Evolutionary conservation across 2,329 filamentous ascomycete species (phyloP).

Genomic region (Colletotrichum aenigma): DNA sequence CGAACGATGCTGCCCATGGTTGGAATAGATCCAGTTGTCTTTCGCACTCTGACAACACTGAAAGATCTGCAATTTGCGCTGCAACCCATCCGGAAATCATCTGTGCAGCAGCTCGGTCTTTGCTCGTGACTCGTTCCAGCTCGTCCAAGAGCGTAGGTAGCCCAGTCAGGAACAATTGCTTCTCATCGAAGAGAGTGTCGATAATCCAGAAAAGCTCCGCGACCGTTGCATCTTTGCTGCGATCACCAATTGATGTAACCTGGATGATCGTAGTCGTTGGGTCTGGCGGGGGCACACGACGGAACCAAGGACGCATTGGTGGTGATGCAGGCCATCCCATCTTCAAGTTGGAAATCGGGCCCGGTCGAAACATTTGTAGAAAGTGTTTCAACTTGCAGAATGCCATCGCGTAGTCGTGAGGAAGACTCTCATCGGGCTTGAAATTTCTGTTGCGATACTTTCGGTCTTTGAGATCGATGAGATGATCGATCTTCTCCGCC

Average conservation of each 20-base stretch:
- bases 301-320: constrained; percentile 38
- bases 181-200: constrained; percentile 39
- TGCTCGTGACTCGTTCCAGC: constrained; percentile 46
- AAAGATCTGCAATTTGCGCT: constrained; percentile 44
- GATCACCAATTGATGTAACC: constrained; percentile 10
- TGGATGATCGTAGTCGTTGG: constrained; percentile 25
- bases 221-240: constrained; percentile 22
- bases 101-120: constrained; percentile 35
- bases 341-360: not conserved
- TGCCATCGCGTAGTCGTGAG: constrained; percentile 17
- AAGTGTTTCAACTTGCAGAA: not conserved
- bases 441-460: not conserved
- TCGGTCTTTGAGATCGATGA: not conserved
- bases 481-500: not conserved
- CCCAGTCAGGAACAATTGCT: constrained; percentile 32
- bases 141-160: constrained; percentile 49
- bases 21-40: constrained; percentile 50
- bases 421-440: constrained; percentile 30
- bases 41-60: constrained; percentile 47
- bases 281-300: constrained; percentile 28
- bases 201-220: constrained; percentile 40
- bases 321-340: constrained; percentile 39
- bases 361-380: not conserved
- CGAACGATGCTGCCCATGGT: constrained; percentile 50
- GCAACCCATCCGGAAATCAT: constrained; percentile 42